Percentiles rank a stretch among this genome's conserved stretches.
Evolutionary conservation across 2,329 filamentous ascomycete species (phyloP).

Genomic region (Kalmusia sp.): DNA sequence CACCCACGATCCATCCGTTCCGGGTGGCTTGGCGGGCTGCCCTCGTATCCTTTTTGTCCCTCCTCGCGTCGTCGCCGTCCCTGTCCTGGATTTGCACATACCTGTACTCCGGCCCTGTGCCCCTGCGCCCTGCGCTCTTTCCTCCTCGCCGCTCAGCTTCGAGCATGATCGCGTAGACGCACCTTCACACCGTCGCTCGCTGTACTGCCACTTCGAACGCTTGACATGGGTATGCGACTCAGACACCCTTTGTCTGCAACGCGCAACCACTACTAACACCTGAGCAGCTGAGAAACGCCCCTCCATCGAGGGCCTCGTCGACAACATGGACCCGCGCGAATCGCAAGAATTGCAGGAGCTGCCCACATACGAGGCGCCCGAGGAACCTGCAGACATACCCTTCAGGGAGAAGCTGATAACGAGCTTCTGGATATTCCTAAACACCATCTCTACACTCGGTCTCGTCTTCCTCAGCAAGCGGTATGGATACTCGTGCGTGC

Average conservation of each 20-base stretch:
- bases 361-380: conserved; percentile 42
- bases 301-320: conserved; percentile 47
- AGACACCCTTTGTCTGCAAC: background rate
- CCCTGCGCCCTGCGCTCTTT: conserved; percentile 1
- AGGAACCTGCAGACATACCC: conserved; percentile 32
- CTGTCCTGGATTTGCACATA: background rate
- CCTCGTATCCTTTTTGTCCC: conserved; percentile 1
- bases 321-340: conserved; percentile 45
- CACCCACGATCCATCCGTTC: background rate
- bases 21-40: background rate
- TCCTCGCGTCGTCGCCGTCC: background rate
- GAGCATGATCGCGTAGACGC: conserved; percentile 6
- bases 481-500: conserved; percentile 29
- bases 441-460: conserved; percentile 52
- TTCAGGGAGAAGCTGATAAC: conserved; percentile 48
- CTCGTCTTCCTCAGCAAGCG: conserved; percentile 56
- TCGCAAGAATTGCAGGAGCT: conserved; percentile 40
- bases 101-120: background rate
- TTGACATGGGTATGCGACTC: conserved; percentile 1
- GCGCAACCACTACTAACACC: conserved; percentile 25
- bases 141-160: background rate
- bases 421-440: conserved; percentile 51
- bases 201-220: background rate
- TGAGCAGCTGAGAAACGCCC: conserved; percentile 44
- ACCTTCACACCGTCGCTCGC: conserved; percentile 3